Base-by-base conservation (phyloP, 345 rosid genomes). In the Brassica napus region DNA sequence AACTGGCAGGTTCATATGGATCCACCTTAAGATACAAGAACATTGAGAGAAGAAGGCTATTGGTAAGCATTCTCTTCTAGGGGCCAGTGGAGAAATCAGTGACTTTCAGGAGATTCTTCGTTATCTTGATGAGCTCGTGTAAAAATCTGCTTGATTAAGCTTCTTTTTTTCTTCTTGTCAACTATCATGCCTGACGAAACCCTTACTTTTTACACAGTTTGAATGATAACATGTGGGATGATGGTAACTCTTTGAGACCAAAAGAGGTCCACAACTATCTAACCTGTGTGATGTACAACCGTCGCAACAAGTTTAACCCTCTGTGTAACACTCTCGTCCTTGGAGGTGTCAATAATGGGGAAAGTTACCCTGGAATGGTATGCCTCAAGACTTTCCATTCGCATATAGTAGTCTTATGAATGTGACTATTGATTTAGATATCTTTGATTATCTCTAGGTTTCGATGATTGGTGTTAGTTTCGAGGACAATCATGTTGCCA, bases 221-320 rank as follows among this genome's bases (percentile, higher is more conserved):
- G 68, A 83, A 93, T 80, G 99, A 95, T 88, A 90, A 90, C 69
- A 93, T 95, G 99, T 93, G 99, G 99, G 99, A 95, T 86, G 99
- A 93, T 77, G 97, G 97, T 47, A 93, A 95, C 84, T 95, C 99
- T 32, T 84, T 95, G 87, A 98, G 99, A 73, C 99, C 99, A 21
- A 95, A 95, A 79, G 99, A 95, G 87, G 89, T 95, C 79, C 99
- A 95, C 88, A 95, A 82, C 87, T 95, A 91, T 76, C 85, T 95
- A 81, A 93, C 97, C 8, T 85, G 98, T 16, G 89, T 95, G 65
- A 93, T 95, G 99, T 95, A 93, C 58, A 92, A 90, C 79, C 91
- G 99, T 77, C 94, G 98, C 52, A 95, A 95, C 87, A 95, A 95
- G 83, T 95, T 95, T 75, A 85, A 93, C 71, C 99, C 99, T 11